Percentiles rank a stretch among this genome's conserved stretches.
Evolutionary conservation across 768 basidiomycete genomes (phyloP).

Genomic region (Suillus brevipes): DNA sequence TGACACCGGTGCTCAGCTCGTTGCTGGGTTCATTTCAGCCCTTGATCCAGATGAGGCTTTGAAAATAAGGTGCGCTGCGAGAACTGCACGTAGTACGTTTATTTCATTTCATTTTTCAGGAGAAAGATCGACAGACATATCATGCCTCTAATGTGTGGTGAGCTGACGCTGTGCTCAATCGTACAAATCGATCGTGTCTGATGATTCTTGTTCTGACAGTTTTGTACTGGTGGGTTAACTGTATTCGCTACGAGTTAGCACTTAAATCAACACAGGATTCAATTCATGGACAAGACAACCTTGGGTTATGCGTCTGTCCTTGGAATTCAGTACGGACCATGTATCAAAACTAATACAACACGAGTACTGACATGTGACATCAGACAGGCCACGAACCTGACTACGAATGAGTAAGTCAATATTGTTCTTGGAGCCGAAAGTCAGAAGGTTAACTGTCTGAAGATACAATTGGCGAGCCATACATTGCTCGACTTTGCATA

Average conservation of each 20-base stretch:
- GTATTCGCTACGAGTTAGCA: background rate
- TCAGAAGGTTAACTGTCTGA: background rate
- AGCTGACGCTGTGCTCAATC: slow-evolving; percentile 24
- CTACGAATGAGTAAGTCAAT: slow-evolving; percentile 54
- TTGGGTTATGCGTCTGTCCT: slow-evolving; percentile 61
- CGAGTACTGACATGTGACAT: background rate
- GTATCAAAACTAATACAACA: background rate
- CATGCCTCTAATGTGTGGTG: slow-evolving; percentile 63
- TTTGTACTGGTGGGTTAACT: slow-evolving; percentile 44
- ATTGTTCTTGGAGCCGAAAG: background rate
- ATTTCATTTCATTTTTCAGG: slow-evolving; percentile 18
- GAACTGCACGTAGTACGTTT: background rate
- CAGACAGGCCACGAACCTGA: slow-evolving; percentile 57
- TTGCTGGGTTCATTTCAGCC: slow-evolving; percentile 37
- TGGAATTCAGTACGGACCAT: slow-evolving; percentile 52
- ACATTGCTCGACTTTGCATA: background rate
- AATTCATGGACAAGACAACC: slow-evolving; percentile 71
- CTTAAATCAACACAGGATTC: slow-evolving; percentile 43
- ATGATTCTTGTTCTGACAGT: slow-evolving; percentile 35
- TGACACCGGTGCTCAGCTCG: slow-evolving; percentile 60
- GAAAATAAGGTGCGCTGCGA: slow-evolving; percentile 43
- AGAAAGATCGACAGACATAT: slow-evolving; percentile 64
- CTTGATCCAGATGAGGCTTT: slow-evolving; percentile 50
- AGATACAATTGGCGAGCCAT: slow-evolving; percentile 59
- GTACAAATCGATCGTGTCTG: slow-evolving; percentile 4